These are phyloP conservation scores for Castanospermum australe DNA, from an alignment of 306 rosid genomes.

Conservation along the genomic window DNA sequence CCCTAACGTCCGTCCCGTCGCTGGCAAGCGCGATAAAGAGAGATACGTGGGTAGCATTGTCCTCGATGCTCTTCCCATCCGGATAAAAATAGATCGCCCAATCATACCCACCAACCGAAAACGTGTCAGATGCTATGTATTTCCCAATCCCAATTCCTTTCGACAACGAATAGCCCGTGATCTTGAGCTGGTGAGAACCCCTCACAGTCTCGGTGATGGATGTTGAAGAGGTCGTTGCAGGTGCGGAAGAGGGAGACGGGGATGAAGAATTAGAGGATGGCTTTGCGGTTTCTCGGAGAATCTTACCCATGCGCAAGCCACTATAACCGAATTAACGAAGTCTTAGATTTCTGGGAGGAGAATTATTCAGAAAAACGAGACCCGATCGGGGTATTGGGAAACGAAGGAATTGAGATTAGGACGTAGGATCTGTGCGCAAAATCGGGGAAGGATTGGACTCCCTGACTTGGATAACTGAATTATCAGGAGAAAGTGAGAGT, in stretches of 20 bases:
- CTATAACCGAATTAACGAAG: background rate
- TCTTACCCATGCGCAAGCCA: constrained; percentile 42
- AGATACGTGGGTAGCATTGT: constrained; percentile 55
- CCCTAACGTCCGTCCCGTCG: constrained; percentile 61
- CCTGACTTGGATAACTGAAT: background rate
- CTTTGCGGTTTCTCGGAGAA: constrained; percentile 33
- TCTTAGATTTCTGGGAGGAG: background rate
- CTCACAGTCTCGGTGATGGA: constrained; percentile 49
- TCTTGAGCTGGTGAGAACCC: constrained; percentile 60
- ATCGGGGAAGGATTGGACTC: constrained; percentile 1
- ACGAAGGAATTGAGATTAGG: background rate
- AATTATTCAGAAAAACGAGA: too few species aligned
- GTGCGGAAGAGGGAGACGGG: constrained; percentile 19
- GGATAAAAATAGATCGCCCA: constrained; percentile 70
- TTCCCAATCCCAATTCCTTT: constrained; percentile 65
- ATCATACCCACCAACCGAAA: constrained; percentile 60
- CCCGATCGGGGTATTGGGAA: background rate
- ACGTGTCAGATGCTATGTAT: constrained; percentile 53
- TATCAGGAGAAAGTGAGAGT: constrained; percentile 7
- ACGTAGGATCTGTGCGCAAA: constrained; percentile 22
- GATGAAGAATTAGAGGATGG: constrained; percentile 29
- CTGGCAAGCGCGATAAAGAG: constrained; percentile 61
- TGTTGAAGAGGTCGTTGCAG: constrained; percentile 39
- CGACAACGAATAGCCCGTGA: constrained; percentile 45
- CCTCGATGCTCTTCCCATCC: constrained; percentile 63